Base-by-base conservation (phyloP, 2,329 filamentous ascomycete species). In the Boeremia exigua region DNA sequence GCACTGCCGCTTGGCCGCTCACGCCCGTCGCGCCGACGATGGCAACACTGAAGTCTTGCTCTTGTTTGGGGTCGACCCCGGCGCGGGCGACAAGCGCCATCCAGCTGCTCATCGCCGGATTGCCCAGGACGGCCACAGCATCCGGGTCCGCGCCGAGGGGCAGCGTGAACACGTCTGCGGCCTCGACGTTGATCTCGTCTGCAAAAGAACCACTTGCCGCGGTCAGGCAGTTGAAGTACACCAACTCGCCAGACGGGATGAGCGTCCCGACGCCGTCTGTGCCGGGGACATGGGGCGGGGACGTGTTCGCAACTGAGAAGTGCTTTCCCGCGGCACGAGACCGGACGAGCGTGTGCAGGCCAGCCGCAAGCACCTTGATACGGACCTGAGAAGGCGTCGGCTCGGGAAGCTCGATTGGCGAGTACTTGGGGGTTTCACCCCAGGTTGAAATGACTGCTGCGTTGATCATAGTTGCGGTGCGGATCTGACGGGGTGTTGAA, bases 31-130 rank as follows among this genome's bases (percentile, higher is more conserved):
- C 84, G 0, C 84, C 84, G 12, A 84, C 58, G 38, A 86, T 79
- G 12, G 84, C 72, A 4, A 81, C 79, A 4, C 77, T 79, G 63
- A 82, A 85, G 5, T 74, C 70, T 17, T 67, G 40, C 2, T 30
- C 34, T 10, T 48, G 38, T 3, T 77, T 75, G 3, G 82, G 68
- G 6, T 71, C 60, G 10, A 65, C 38, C 2, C 55, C 60, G 0
- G 78, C 78, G 6, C 83, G 77, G 34, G 78, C 73, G 19, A 73
- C 76, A 32, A 86, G 71, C 4, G 82, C 83, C 82, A 86, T 84
- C 84, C 84, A 86, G 36, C 78, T 80, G 48, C 79, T 81, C 75
- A 84, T 79, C 25, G 79, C 81, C 0, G 84, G 83, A 58, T 86
- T 87, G 34, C 81, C 75, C 48, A 82, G 73, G 0, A 78, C 82